Base-by-base conservation (phyloP, 768 basidiomycete genomes). In the Suillus alpinus region DNA sequence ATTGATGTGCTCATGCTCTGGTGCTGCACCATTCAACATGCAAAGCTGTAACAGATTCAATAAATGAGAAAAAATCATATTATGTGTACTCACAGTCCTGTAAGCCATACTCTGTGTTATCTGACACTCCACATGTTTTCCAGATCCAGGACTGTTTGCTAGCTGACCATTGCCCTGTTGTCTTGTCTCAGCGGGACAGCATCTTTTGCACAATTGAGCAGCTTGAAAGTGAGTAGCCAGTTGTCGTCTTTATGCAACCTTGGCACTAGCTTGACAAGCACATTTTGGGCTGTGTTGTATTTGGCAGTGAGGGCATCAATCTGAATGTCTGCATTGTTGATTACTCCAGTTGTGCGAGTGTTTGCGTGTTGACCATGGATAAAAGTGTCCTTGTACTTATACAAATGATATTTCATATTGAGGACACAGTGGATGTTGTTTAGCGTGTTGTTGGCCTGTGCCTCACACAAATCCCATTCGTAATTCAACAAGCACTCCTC, bases 371-470 rank as follows among this genome's bases (percentile, higher is more conserved):
- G 59, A 7, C 59, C 59, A 1, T 16, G 23, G 26, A 60, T 41
- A 34, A 57, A 57, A 4, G 20, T 4, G 72, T 71, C 59, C 56
- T 79, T 77, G 10, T 69, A 71, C 36, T 71, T 68, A 50, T 60
- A 71, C 50, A 77, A 62, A 29, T 72, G 69, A 0, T 71, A 63
- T 1, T 67, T 62, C 9, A 75, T 58, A 0, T 73, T 66, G 2
- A 79, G 70, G 13, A 65, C 57, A 2, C 63, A 63, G 0, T 73
- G 70, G 13, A 80, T 32, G 2, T 70, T 62, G 6, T 74, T 59
- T 0, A 80, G 65, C 0, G 65, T 51, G 9, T 68, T 70, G 9
- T 36, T 36, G 9, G 36, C 36, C 36, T 36, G 36, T 12, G 36
- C 36, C 36, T 36, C 36, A 2, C 10, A 8, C 2, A 36, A 36